Conservation (phyloP, 352 stramenopile species). For the Phytophthora agathidicida region DNA sequence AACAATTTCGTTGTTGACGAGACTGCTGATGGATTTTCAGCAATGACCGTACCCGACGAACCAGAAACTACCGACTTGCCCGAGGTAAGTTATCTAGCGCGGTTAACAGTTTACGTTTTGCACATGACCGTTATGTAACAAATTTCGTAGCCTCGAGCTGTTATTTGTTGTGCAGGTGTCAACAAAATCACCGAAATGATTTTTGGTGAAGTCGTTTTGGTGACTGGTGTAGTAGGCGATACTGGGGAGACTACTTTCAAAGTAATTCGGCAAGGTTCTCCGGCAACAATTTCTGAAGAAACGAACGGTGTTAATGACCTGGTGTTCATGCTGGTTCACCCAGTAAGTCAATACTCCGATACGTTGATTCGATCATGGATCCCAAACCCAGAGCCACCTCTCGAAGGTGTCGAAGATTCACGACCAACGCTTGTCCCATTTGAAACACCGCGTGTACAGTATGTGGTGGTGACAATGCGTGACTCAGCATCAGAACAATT, state of each 20-base stretch:
- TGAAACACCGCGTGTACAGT: constrained; percentile 46
- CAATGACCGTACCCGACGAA: neutral
- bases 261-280: constrained; percentile 34
- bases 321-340: constrained; percentile 53
- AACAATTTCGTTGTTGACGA: constrained; percentile 7
- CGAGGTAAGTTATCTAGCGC: constrained; percentile 6
- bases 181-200: constrained; percentile 22
- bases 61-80: neutral
- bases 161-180: constrained; percentile 45
- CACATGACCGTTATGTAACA: constrained; percentile 16
- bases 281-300: constrained; percentile 58
- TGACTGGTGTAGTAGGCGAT: constrained; percentile 59
- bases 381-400: constrained; percentile 22
- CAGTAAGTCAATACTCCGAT: constrained; percentile 32
- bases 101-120: neutral
- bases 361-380: constrained; percentile 25
- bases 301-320: constrained; percentile 17
- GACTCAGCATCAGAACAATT: constrained; percentile 14
- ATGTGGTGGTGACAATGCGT: constrained; percentile 37
- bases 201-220: constrained; percentile 45
- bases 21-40: constrained; percentile 1
- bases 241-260: constrained; percentile 59
- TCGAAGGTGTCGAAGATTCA: constrained; percentile 12
- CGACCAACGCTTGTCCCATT: constrained; percentile 32
- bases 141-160: constrained; percentile 40